Percentiles rank a stretch among this genome's conserved stretches.
Evolutionary conservation across 257 asterid species (phyloP).

Genomic region (Solanum okadae): DNA sequence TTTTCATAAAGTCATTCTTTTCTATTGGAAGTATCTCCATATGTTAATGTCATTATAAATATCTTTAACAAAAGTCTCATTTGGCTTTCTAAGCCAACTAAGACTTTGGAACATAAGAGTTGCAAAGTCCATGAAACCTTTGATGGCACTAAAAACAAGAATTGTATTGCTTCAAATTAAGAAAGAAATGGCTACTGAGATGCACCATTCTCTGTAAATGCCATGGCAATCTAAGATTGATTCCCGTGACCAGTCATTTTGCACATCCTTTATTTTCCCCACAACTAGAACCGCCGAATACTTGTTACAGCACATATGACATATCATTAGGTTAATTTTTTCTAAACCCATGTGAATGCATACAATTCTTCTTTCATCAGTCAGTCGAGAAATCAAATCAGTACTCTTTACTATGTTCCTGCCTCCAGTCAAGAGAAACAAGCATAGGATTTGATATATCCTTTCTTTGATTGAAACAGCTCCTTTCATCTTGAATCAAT

Average conservation of each 20-base stretch:
- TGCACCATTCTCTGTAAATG: background rate
- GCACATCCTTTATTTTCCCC: background rate
- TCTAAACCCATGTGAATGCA: background rate
- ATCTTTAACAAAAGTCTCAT: background rate
- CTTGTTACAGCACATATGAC: background rate
- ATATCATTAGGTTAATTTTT: background rate
- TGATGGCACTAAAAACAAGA: background rate
- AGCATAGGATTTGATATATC: background rate
- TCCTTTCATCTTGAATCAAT: slow-evolving; percentile 2
- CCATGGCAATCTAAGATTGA: background rate
- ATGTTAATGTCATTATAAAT: background rate
- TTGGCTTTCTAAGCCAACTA: background rate
- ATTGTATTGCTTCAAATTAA: background rate
- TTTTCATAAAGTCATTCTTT: background rate
- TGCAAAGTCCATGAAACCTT: background rate
- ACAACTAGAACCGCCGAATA: background rate
- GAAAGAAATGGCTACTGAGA: background rate
- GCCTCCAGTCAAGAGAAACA: background rate
- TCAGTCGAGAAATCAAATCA: background rate
- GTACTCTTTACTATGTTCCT: background rate
- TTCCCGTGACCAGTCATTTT: background rate
- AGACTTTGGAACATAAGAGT: background rate
- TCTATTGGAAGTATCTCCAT: background rate
- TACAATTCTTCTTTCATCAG: background rate
- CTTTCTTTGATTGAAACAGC: background rate